Base-by-base conservation (phyloP, 225 moss, liverwort and hornwort genomes). In the Antitrichia curtipendula region DNA sequence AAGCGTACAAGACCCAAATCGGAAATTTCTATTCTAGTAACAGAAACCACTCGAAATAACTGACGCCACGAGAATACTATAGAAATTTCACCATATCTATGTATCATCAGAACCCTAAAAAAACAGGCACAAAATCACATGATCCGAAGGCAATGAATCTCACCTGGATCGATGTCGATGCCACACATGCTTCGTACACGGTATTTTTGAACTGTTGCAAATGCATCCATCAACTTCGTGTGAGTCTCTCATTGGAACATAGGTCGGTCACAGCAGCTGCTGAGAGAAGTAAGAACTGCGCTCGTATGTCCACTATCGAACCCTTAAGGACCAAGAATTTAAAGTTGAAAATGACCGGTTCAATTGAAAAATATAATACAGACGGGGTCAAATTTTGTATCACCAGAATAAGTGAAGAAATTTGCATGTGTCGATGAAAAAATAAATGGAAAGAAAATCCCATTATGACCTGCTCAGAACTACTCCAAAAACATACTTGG, bases 131-230 rank as follows among this genome's bases (percentile, higher is more conserved):
- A 84, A 60, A 81, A 75, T 31, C 9, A 53, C 53, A 54, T 49
- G 65, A 81, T 68, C 70, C 50, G 81, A 78, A 86, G n/a, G 76
- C 20, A 86, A 78, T 56, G 40, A 75, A 53, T 76, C 94, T 60
- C 84, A 97, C 99, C 95, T 83, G 89, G 85, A 82, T 99, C 99
- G 45, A 99, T 95, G 84, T 99, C 99, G 50, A 99, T 61, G 75
- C 99, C 99, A 78, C 95, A 90, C 87, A 99, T 97, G 79, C 95
- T 96, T 82, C 90, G 94, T 63, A 96, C 95, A 32, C 88, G 83
- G 84, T 89, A 99, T 91, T 94, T 96, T 93, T 95, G 93, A 81
- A 93, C 99, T 99, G 96, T 87, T 83, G 85, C 79, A 91, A 75
- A 80, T 38, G 63, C 83, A 80, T 89, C n/a, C 84, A 84, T 63